Percentiles rank a stretch among this genome's conserved stretches.
Conservation (phyloP, 1,284 basidiomycete genomes). For the Pseudozyma hubeiensis region DNA sequence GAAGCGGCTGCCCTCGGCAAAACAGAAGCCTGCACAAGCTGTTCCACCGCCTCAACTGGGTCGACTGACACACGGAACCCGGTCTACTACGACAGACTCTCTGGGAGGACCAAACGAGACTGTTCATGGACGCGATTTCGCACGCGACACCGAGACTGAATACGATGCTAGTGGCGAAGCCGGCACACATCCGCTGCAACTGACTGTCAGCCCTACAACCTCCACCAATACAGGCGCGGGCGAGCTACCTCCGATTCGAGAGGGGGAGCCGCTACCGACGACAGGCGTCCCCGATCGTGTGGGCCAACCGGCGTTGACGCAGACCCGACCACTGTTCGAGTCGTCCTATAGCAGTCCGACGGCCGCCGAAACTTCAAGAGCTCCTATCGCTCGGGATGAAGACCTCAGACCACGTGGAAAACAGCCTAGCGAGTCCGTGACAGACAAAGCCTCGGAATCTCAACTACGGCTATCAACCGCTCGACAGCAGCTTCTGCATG, state of each 20-base stretch:
- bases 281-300: neutral
- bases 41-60: conserved; percentile 6
- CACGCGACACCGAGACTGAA: neutral
- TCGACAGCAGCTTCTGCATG: conserved; percentile 15
- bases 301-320: neutral
- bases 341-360: conserved; percentile 27
- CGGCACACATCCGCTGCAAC: neutral
- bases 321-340: conserved; percentile 10
- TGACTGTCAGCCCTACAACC: conserved; percentile 6
- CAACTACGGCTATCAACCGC: conserved; percentile 17
- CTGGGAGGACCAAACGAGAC: conserved; percentile 1
- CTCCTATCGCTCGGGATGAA: neutral
- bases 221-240: conserved; percentile 1
- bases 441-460: neutral
- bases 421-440: neutral
- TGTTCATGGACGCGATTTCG: conserved; percentile 21
- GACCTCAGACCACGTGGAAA: neutral
- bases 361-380: neutral
- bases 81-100: neutral
- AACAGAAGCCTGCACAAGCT: conserved; percentile 12
- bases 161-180: neutral
- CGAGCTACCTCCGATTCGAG: conserved; percentile 17
- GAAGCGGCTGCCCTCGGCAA: conserved; percentile 11
- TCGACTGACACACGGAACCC: neutral
- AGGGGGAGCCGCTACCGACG: conserved; percentile 18